Percentiles rank a stretch among this genome's conserved stretches.
phyloP scores from a whole-genome alignment of 2,329 filamentous ascomycete genomes.

The Bisporella sp. region DNA sequence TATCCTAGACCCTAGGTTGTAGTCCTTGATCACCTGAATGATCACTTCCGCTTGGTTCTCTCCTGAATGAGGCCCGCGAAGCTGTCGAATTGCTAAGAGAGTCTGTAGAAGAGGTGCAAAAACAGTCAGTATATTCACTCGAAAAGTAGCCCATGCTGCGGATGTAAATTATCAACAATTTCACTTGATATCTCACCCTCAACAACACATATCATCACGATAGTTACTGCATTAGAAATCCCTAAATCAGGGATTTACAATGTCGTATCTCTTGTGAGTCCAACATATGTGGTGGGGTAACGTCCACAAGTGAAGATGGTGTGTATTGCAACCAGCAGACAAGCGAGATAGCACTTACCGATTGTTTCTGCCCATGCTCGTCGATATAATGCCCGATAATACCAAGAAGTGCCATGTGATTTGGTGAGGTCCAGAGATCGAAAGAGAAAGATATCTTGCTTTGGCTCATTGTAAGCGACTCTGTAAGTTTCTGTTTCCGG shows the following conservation, averaged over 20 bases:
- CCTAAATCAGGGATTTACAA: too few species aligned
- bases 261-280: too few species aligned
- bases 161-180: too few species aligned
- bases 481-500: not conserved
- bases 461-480: not conserved
- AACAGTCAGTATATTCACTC: not conserved
- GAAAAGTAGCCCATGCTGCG: too few species aligned
- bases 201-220: too few species aligned
- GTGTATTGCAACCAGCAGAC: too few species aligned
- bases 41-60: not conserved
- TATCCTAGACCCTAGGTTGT: not conserved
- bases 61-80: not conserved
- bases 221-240: too few species aligned
- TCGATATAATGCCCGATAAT: not conserved
- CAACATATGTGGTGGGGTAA: too few species aligned
- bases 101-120: not conserved
- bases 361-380: not conserved
- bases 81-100: not conserved
- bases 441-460: not conserved
- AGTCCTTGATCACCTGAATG: not conserved
- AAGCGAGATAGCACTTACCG: not conserved
- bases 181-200: too few species aligned
- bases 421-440: not conserved
- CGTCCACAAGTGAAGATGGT: too few species aligned
- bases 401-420: not conserved